phyloP scores from a whole-genome alignment of 192 early-diverging fungal species.

The Umbelopsis ramanniana region DNA sequence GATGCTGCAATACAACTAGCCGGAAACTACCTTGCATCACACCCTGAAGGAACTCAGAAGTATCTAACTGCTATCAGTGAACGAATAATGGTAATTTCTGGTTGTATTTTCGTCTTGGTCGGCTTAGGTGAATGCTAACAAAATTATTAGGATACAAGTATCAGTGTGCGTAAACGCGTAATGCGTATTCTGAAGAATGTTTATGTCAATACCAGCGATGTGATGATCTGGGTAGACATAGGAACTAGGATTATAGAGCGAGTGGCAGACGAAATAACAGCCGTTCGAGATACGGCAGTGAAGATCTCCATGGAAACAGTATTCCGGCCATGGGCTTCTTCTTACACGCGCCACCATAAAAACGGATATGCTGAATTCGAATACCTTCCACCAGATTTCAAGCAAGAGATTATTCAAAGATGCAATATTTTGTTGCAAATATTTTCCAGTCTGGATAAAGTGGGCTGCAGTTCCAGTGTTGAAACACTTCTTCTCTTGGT shows the following conservation, averaged over 20 bases:
- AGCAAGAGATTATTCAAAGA: constrained; percentile 16
- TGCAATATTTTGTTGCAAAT: constrained; percentile 21
- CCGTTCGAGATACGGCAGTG: constrained; percentile 62
- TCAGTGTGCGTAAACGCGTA: constrained; percentile 87
- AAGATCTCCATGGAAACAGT: constrained; percentile 76
- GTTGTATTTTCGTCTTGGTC: neutral
- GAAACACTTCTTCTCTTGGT: constrained; percentile 44
- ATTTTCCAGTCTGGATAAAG: constrained; percentile 16
- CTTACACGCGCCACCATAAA: constrained; percentile 4
- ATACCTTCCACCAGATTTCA: constrained; percentile 13
- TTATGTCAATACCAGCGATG: constrained; percentile 55
- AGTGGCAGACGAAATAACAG: constrained; percentile 68
- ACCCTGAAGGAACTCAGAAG: constrained; percentile 64
- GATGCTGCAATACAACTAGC: constrained; percentile 92
- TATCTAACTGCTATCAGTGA: constrained; percentile 84
- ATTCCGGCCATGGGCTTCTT: constrained; percentile 56
- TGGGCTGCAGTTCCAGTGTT: constrained; percentile 42
- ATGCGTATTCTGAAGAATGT: constrained; percentile 81
- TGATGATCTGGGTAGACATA: constrained; percentile 64
- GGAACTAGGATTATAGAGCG: constrained; percentile 71
- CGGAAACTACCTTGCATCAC: constrained; percentile 76
- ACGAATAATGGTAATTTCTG: constrained; percentile 66
- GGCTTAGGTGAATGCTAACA: neutral
- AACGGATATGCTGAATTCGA: constrained; percentile 23
- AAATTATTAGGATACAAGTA: constrained; percentile 73